A percentile compares a stretch with the other conserved stretches of the same genome.
phyloP scores from a whole-genome alignment of 78 protist genomes.

The Dictyostelium firmibasis region DNA sequence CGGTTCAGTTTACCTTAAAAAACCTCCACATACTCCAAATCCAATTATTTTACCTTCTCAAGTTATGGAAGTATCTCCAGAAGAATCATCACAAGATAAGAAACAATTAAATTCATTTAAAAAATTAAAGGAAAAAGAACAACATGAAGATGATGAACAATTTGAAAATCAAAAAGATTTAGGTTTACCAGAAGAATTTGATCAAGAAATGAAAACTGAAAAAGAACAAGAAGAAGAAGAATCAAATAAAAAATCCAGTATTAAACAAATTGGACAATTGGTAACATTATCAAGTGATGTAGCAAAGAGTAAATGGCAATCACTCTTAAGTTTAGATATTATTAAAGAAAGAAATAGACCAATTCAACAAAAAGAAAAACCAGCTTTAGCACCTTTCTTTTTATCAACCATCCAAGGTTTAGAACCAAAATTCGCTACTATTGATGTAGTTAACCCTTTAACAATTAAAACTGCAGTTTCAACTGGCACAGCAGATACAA shows the following conservation, averaged over 20 bases:
- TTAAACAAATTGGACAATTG: conserved; percentile 15
- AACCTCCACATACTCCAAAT: not conserved
- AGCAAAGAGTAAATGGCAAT: conserved; percentile 76
- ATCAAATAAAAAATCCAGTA: not conserved
- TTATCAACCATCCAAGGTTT: conserved; percentile 63
- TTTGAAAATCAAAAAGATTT: not conserved
- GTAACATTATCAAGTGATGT: conserved; percentile 37
- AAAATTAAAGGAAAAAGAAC: conserved; percentile 7
- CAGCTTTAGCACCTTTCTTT: conserved; percentile 82
- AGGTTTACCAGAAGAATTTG: not conserved
- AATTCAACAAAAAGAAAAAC: conserved; percentile 20
- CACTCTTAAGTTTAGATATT: conserved; percentile 64
- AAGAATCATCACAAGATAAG: no score
- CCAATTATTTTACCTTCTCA: not conserved
- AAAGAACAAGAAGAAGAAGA: not conserved
- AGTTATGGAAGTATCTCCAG: not conserved
- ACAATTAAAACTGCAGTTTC: not conserved
- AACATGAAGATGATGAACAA: not conserved
- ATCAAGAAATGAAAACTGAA: not conserved
- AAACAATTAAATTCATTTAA: not conserved
- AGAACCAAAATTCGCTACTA: conserved; percentile 42
- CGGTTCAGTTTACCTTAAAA: conserved; percentile 14
- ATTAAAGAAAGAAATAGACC: conserved; percentile 83
- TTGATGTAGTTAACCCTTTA: not conserved
- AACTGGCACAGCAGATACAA: not conserved